phyloP scores from a whole-genome alignment of 2,329 filamentous ascomycete species.

The Dothidotthia symphoricarpi region DNA sequence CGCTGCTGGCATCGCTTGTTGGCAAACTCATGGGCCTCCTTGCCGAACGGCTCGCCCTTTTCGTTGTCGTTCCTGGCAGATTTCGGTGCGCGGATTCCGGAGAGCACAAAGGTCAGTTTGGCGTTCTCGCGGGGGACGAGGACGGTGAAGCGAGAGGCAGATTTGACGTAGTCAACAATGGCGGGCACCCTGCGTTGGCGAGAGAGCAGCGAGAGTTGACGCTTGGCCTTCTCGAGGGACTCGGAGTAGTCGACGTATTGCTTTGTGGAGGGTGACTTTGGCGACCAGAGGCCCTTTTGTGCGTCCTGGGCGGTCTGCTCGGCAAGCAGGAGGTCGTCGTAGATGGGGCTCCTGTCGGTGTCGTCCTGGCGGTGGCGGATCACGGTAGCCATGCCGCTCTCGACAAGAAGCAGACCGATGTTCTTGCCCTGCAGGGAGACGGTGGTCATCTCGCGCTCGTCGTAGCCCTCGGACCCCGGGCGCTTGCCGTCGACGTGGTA shows the following conservation, averaged over 20 bases:
- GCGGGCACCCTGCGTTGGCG: slow-evolving; percentile 90
- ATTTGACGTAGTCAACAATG: slow-evolving; percentile 95
- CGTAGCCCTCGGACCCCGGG: slow-evolving; percentile 83
- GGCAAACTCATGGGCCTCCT: slow-evolving; percentile 90
- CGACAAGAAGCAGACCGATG: slow-evolving; percentile 78
- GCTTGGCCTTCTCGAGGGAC: slow-evolving; percentile 89
- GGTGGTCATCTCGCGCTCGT: slow-evolving; percentile 92
- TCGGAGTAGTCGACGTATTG: slow-evolving; percentile 89
- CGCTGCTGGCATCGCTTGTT: slow-evolving; percentile 87
- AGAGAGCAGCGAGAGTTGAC: slow-evolving; percentile 82
- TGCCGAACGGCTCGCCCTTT: slow-evolving; percentile 86
- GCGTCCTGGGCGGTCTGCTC: slow-evolving; percentile 80
- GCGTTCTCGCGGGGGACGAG: slow-evolving; percentile 88
- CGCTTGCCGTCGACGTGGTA: slow-evolving; percentile 87
- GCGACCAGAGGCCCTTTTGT: slow-evolving; percentile 91
- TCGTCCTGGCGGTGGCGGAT: slow-evolving; percentile 95
- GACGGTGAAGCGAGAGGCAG: slow-evolving; percentile 90
- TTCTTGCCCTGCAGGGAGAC: slow-evolving; percentile 83
- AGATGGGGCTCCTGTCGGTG: slow-evolving; percentile 88
- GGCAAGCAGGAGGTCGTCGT: slow-evolving; percentile 80
- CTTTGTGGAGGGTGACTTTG: slow-evolving; percentile 80
- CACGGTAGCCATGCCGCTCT: slow-evolving; percentile 89
- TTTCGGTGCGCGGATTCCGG: slow-evolving; percentile 84
- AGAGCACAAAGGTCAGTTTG: slow-evolving; percentile 92
- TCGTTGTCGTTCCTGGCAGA: slow-evolving; percentile 79